Conservation (phyloP, 1,284 basidiomycete species). For the Bjerkandera adusta region DNA sequence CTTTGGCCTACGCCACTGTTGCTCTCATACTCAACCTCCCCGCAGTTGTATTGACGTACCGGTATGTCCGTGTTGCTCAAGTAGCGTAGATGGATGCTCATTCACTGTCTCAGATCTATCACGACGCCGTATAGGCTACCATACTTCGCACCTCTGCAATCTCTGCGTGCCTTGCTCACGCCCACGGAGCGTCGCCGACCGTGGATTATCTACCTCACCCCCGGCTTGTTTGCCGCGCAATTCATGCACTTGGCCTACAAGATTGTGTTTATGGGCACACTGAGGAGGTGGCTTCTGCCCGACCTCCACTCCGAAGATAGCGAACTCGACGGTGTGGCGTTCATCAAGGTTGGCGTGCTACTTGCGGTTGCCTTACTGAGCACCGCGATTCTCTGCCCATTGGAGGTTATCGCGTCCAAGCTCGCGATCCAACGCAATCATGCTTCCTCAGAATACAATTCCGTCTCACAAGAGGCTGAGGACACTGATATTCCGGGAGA, state of each 20-base stretch:
- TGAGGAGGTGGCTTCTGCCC: slow-evolving; percentile 70
- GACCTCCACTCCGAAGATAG: slow-evolving; percentile 32
- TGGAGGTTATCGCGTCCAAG: slow-evolving; percentile 82
- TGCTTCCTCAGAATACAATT: slow-evolving; percentile 67
- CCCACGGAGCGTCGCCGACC: slow-evolving; percentile 80
- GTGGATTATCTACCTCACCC: slow-evolving; percentile 81
- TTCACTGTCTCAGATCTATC: slow-evolving; percentile 55
- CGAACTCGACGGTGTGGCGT: slow-evolving; percentile 6
- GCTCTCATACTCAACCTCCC: slow-evolving; percentile 81
- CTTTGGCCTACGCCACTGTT: slow-evolving; percentile 57
- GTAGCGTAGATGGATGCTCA: slow-evolving; percentile 5
- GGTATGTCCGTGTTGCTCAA: slow-evolving; percentile 42
- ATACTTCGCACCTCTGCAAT: slow-evolving; percentile 57
- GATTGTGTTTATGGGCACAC: slow-evolving; percentile 62
- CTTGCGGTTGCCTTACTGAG: slow-evolving; percentile 58
- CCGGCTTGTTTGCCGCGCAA: slow-evolving; percentile 75
- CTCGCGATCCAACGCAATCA: slow-evolving; percentile 86
- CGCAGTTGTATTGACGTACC: slow-evolving; percentile 75
- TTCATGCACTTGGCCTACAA: slow-evolving; percentile 66
- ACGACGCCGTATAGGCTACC: slow-evolving; percentile 84
- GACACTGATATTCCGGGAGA: slow-evolving; percentile 64
- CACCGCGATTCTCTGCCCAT: slow-evolving; percentile 68
- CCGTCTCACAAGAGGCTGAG: slow-evolving; percentile 69
- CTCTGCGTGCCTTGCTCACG: slow-evolving; percentile 75
- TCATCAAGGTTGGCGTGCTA: slow-evolving; percentile 53